Base-by-base conservation (phyloP, 371 early-diverging fungal species). In the Zopfochytrium polystomum region DNA sequence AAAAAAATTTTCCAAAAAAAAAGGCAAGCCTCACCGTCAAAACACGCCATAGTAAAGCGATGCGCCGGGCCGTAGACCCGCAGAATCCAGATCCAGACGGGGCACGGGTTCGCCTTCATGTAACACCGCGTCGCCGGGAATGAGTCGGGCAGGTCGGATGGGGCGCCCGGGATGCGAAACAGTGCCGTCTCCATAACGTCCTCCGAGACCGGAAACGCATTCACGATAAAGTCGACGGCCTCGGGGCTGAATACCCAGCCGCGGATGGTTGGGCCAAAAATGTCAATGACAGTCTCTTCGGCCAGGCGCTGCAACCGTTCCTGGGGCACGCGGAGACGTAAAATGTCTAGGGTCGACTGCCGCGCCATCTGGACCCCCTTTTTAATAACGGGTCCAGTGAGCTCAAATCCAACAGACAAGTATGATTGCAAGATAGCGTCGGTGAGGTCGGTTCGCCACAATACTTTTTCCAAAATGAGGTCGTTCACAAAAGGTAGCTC, bases 81-180 rank as follows among this genome's bases (percentile, higher is more conserved):
- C 27, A 77, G 55, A 44, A 77, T 48, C 74, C 74, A 77, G 29
- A 57, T 62, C 77, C 77, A 77, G 23, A 72, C 66, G 6, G 62
- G 68, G 51, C 65, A 63, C 7, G 63, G 63, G 50, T 63, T 63
- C 29, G 70, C 52, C 55, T 71, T 72, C 69, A 75, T 62, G 50
- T 72, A 71, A 22, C 63, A 69, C 11, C 77, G 62, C 1, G 77
- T 77, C 18, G 71, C 74, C 2, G 77, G 77, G 65, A 77, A 77
- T 25, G 63, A 26, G 48, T 72, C 69, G 23, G 65, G 55, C 11
- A 65, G 44, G 22, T 66, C 62, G 20, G 67, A 59, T 3, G 58
- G 32, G 20, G 65, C 53, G 5, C 63, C 60, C 20, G 74, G 72
- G 27, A 67, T 29, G 23, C 70, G 51, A 30, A 72, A 52, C 15